These are phyloP conservation scores for Dactylis glomerata DNA, from an alignment of 176 grass and related monocot genomes.

Conservation along the genomic window DNA sequence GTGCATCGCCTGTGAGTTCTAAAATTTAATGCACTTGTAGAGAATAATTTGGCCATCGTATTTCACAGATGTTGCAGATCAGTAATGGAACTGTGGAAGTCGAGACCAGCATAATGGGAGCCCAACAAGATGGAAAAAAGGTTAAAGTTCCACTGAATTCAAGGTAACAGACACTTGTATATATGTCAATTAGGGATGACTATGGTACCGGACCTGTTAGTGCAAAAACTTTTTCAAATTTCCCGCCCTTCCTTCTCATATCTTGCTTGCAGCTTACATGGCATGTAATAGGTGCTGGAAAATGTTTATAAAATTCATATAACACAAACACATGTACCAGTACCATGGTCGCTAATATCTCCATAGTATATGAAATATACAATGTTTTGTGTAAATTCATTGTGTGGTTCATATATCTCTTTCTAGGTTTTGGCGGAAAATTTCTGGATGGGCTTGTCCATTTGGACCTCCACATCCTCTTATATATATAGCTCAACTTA, in stretches of 20 bases:
- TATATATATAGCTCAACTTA: too few species aligned
- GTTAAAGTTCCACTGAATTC: conserved; percentile 93
- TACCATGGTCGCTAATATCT: background rate
- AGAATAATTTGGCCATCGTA: conserved; percentile 7
- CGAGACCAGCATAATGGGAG: conserved; percentile 67
- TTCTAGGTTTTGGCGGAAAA: too few species aligned
- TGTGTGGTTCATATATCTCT: too few species aligned
- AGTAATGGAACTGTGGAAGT: conserved; percentile 80
- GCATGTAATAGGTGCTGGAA: background rate
- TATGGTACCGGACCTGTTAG: background rate
- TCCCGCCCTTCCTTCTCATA: background rate
- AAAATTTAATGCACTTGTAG: background rate
- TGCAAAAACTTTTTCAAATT: background rate
- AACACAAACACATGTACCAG: background rate
- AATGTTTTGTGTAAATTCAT: background rate
- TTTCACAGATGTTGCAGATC: conserved; percentile 75
- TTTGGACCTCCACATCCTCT: too few species aligned
- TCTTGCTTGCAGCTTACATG: background rate
- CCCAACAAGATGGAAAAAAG: conserved; percentile 78
- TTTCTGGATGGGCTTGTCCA: too few species aligned
- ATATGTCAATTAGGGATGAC: background rate
- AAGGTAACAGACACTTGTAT: conserved; percentile 37
- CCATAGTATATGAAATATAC: background rate
- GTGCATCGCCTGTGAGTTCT: background rate
- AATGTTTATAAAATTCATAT: background rate